Conservation (phyloP, 441 rosid species). For the Melastoma candidum region DNA sequence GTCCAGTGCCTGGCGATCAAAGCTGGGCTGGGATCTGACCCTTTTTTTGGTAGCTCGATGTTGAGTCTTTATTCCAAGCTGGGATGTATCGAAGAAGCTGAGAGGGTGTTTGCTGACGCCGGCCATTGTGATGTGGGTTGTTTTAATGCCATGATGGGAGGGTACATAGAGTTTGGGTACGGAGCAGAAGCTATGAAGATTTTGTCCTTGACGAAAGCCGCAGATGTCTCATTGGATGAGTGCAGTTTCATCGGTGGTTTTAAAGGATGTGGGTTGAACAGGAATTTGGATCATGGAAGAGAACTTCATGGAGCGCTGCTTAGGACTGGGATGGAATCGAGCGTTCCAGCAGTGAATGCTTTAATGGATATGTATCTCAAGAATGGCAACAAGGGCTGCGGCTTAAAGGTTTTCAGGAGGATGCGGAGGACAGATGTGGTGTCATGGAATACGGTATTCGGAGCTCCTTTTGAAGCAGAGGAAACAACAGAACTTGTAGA, state of each 20-base stretch:
- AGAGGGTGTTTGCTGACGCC: constrained; percentile 14
- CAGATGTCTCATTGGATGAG: constrained; percentile 20
- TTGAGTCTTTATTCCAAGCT: constrained; percentile 24
- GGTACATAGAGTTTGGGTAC: constrained; percentile 23
- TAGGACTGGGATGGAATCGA: constrained; percentile 8
- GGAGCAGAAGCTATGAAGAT: constrained; percentile 20
- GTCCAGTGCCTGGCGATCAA: constrained; percentile 23
- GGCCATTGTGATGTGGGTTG: constrained; percentile 21
- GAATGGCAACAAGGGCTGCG: constrained; percentile 13
- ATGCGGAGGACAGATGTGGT: constrained; percentile 23
- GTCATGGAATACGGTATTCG: constrained; percentile 29
- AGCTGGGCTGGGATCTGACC: constrained; percentile 19
- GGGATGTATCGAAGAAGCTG: constrained; percentile 26
- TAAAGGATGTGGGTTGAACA: constrained; percentile 21
- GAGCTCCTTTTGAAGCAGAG: constrained; percentile 13
- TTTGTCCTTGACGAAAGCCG: constrained; percentile 14
- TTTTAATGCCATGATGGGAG: constrained; percentile 37
- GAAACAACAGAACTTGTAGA: constrained; percentile 12
- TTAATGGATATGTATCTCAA: constrained; percentile 33
- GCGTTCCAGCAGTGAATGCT: constrained; percentile 21
- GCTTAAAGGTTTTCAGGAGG: constrained; percentile 17
- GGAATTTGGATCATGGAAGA: constrained; percentile 22
- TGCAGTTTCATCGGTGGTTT: constrained; percentile 23
- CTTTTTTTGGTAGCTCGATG: constrained; percentile 23
- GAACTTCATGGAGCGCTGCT: constrained; percentile 28